Percentiles rank a stretch among this genome's conserved stretches.
Evolutionary conservation across 1,139 yeast species (phyloP).

Genomic region (Blastobotrys aristatus): DNA sequence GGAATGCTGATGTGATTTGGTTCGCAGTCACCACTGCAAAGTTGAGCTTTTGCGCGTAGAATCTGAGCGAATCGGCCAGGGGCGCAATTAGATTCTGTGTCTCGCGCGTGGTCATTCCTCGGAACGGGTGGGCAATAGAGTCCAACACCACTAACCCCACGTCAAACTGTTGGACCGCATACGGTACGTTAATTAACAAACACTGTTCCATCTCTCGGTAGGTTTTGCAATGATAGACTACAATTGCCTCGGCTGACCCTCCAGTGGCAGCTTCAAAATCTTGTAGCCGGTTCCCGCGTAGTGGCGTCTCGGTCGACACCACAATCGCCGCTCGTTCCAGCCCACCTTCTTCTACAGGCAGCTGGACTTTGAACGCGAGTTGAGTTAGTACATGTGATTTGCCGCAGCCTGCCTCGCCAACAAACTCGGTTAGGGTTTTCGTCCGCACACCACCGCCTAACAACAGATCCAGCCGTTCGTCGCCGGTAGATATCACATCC

Average conservation of each 20-base stretch:
- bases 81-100: constrained; percentile 3
- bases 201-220: constrained; percentile 73
- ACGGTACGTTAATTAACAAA: constrained; percentile 64
- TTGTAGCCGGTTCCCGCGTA: constrained; percentile 31
- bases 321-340: constrained; percentile 48
- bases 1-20: constrained; percentile 62
- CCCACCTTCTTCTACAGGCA: constrained; percentile 45
- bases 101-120: constrained; percentile 47
- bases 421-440: constrained; percentile 69
- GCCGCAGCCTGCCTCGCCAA: constrained; percentile 82
- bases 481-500: constrained; percentile 53
- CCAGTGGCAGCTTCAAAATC: constrained; percentile 9
- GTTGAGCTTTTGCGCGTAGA: constrained; percentile 44
- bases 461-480: constrained; percentile 47
- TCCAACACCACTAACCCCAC: constrained; percentile 63
- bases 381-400: constrained; percentile 75
- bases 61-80: constrained; percentile 34
- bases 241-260: constrained; percentile 38
- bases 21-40: constrained; percentile 71
- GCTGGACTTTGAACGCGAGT: constrained; percentile 53
- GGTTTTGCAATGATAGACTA: constrained; percentile 59
- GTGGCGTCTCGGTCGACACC: constrained; percentile 69
- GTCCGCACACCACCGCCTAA: constrained; percentile 66
- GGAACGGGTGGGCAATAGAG: constrained; percentile 78
- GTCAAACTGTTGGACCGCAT: constrained; percentile 39